A percentile compares a stretch with the other conserved stretches of the same genome.
Conservation (phyloP, 2,329 filamentous ascomycete species). For the Macrophomina pseudophaseolina region DNA sequence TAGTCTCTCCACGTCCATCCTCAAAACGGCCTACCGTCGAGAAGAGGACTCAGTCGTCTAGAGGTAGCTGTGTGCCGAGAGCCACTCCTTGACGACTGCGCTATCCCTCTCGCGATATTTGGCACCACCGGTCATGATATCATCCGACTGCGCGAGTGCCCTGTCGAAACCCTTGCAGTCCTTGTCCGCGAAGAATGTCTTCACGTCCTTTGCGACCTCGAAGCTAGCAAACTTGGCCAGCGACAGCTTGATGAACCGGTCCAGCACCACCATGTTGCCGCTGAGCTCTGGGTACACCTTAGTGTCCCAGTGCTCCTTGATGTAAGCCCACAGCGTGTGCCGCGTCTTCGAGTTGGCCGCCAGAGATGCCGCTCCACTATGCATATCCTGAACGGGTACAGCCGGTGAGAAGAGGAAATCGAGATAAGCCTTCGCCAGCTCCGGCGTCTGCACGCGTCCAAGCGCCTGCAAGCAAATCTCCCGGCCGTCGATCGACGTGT, state of each 20-base stretch:
- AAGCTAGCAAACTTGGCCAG: slow-evolving; percentile 79
- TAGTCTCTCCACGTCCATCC: slow-evolving; percentile 19
- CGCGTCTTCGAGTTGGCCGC: slow-evolving; percentile 75
- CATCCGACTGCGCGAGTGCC: slow-evolving; percentile 81
- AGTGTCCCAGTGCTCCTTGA: slow-evolving; percentile 79
- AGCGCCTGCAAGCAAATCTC: slow-evolving; percentile 81
- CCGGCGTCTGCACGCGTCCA: slow-evolving; percentile 71
- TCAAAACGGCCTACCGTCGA: not conserved
- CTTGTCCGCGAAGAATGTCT: slow-evolving; percentile 82
- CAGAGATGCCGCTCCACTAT: slow-evolving; percentile 76
- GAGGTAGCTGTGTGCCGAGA: slow-evolving; percentile 65
- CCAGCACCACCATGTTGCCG: slow-evolving; percentile 83
- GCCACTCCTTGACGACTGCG: slow-evolving; percentile 76
- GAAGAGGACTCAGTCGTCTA: not conserved
- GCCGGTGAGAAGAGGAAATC: slow-evolving; percentile 79
- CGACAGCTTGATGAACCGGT: slow-evolving; percentile 82
- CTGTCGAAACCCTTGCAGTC: slow-evolving; percentile 87
- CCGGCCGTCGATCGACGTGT: slow-evolving; percentile 87
- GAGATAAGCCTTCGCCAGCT: slow-evolving; percentile 71
- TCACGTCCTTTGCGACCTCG: slow-evolving; percentile 75
- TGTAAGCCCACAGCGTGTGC: slow-evolving; percentile 80
- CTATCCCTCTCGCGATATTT: slow-evolving; percentile 81
- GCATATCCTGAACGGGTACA: slow-evolving; percentile 87
- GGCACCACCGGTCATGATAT: slow-evolving; percentile 83
- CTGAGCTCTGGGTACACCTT: slow-evolving; percentile 73